Evolutionary conservation across 257 asterid genomes (phyloP).

Genomic region (Solanum rostratum): DNA sequence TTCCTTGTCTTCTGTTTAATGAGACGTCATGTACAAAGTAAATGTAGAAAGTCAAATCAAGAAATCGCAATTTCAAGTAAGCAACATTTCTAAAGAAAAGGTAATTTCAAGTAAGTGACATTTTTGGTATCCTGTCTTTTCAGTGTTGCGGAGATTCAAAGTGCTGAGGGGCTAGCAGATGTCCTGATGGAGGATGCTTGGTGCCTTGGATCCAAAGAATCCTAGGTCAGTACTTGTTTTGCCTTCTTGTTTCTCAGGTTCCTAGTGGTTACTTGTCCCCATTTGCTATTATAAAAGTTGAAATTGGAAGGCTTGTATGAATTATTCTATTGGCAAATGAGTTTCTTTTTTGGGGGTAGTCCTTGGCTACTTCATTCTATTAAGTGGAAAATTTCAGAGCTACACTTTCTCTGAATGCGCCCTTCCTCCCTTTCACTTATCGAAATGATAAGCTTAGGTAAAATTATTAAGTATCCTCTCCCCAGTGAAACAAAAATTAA

Average conservation of each 20-base stretch:
- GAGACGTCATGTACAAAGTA: neutral
- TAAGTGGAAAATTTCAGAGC: neutral
- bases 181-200: slow-evolving; percentile 74
- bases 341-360: too few species aligned
- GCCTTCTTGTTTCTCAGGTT: neutral
- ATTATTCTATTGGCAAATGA: too few species aligned
- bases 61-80: neutral
- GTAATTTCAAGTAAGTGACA: neutral
- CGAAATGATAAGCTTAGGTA: neutral
- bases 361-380: neutral
- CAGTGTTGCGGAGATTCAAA: slow-evolving; percentile 83
- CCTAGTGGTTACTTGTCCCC: neutral
- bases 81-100: neutral
- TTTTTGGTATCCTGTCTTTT: neutral
- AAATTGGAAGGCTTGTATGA: too few species aligned
- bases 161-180: slow-evolving; percentile 72
- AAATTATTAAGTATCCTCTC: neutral
- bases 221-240: slow-evolving; percentile 35
- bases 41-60: neutral
- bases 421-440: neutral
- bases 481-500: neutral
- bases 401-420: neutral
- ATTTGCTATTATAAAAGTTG: too few species aligned
- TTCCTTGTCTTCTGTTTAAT: neutral
- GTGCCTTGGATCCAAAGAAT: slow-evolving; percentile 67